Evolutionary conservation across 441 rosid genomes (phyloP).

Genomic region (Biscutella laevigata): DNA sequence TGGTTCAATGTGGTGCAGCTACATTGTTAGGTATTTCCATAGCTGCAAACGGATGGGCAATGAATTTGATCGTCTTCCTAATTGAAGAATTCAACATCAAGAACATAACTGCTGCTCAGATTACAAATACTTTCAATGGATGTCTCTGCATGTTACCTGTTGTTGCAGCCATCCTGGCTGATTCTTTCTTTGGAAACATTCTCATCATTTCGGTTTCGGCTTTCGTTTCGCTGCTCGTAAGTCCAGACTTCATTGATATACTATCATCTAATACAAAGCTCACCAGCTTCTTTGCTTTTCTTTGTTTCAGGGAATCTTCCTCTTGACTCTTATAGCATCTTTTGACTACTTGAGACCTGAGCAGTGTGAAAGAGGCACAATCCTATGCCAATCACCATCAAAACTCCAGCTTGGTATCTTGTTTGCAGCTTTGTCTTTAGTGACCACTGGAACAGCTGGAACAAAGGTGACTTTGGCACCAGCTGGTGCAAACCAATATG

Average conservation of each 20-base stretch:
- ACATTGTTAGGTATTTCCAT: constrained; percentile 15
- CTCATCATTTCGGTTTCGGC: constrained; percentile 25
- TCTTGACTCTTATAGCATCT: constrained; percentile 31
- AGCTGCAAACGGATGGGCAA: constrained; percentile 24
- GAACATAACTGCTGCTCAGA: constrained; percentile 37
- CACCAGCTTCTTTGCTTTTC: background rate
- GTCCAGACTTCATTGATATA: background rate
- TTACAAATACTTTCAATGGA: constrained; percentile 30
- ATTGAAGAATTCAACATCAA: constrained; percentile 33
- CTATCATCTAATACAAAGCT: background rate
- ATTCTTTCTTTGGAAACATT: constrained; percentile 33
- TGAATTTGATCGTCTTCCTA: constrained; percentile 42
- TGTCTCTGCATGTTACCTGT: constrained; percentile 28
- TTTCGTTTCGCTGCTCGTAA: constrained; percentile 25
- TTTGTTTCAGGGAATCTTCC: constrained; percentile 34
- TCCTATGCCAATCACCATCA: constrained; percentile 31
- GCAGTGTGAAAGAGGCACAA: constrained; percentile 28
- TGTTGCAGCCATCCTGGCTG: constrained; percentile 33
- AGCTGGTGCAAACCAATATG: constrained; percentile 43
- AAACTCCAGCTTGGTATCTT: constrained; percentile 30
- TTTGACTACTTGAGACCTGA: constrained; percentile 31
- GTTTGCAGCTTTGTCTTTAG: constrained; percentile 31
- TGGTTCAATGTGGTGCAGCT: background rate
- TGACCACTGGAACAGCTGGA: constrained; percentile 32
- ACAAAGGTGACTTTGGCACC: constrained; percentile 30